phyloP scores from a whole-genome alignment of 2,329 filamentous ascomycete species.

The Fusarium nematophilum region DNA sequence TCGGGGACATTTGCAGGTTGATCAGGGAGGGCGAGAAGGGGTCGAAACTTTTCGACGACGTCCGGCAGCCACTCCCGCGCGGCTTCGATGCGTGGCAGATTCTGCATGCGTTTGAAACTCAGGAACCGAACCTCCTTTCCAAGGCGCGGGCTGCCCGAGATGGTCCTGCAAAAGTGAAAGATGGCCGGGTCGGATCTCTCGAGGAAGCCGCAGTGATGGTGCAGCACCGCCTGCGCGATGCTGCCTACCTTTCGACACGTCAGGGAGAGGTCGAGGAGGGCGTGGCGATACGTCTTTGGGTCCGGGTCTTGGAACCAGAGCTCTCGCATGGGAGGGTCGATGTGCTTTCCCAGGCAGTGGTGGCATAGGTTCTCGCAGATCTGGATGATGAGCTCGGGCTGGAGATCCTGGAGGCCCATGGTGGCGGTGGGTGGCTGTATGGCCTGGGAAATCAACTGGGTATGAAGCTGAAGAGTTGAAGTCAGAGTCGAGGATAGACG shows the following conservation, averaged over 20 bases:
- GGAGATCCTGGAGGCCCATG: background rate
- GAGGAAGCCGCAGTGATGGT: conserved; percentile 15
- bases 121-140: background rate
- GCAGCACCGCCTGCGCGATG: conserved; percentile 11
- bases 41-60: background rate
- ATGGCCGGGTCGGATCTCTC: fast-evolving
- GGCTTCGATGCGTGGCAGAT: too few species aligned
- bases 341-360: conserved; percentile 11
- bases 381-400: background rate
- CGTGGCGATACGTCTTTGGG: background rate
- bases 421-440: background rate
- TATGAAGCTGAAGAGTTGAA: too few species aligned
- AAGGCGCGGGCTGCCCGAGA: background rate
- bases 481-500: too few species aligned
- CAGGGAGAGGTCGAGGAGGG: background rate
- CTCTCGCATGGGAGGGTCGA: background rate
- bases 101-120: background rate
- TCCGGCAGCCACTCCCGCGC: background rate
- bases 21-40: background rate
- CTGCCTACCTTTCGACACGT: background rate
- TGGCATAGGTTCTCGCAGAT: conserved; percentile 18
- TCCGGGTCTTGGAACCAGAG: background rate
- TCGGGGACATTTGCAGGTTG: too few species aligned
- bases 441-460: too few species aligned
- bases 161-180: background rate